phyloP scores from a whole-genome alignment of 768 basidiomycete species.

The Termitomyces sp. region DNA sequence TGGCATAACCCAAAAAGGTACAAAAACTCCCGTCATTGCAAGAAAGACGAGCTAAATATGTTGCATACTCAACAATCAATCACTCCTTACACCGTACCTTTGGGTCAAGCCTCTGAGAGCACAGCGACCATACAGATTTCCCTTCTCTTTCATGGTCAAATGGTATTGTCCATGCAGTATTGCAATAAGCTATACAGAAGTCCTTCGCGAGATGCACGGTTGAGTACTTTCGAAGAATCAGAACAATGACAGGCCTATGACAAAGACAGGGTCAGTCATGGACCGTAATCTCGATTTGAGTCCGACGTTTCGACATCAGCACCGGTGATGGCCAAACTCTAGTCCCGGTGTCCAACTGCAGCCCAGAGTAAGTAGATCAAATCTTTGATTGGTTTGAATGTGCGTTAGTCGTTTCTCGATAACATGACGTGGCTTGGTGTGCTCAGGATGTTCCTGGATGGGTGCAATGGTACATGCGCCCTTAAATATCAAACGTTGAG shows the following conservation, averaged over 20 bases:
- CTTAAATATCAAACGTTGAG: too few relatives aligned
- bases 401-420: background rate
- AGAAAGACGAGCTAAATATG: background rate
- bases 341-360: background rate
- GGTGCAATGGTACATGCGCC: background rate
- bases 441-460: background rate
- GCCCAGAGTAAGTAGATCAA: background rate
- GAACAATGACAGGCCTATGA: background rate
- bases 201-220: background rate
- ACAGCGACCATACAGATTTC: background rate
- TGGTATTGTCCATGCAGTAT: background rate
- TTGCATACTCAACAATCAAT: background rate
- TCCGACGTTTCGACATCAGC: background rate
- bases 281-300: background rate
- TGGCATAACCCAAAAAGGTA: background rate
- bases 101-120: background rate
- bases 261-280: background rate
- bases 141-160: background rate
- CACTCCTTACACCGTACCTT: background rate
- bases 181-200: background rate
- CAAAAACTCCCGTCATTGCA: background rate
- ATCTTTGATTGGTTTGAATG: background rate
- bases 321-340: background rate
- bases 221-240: background rate
- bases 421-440: background rate